Percentiles rank a stretch among this genome's conserved stretches.
Conservation (phyloP, 164 flowering plant genomes). For the Platanus orientalis region DNA sequence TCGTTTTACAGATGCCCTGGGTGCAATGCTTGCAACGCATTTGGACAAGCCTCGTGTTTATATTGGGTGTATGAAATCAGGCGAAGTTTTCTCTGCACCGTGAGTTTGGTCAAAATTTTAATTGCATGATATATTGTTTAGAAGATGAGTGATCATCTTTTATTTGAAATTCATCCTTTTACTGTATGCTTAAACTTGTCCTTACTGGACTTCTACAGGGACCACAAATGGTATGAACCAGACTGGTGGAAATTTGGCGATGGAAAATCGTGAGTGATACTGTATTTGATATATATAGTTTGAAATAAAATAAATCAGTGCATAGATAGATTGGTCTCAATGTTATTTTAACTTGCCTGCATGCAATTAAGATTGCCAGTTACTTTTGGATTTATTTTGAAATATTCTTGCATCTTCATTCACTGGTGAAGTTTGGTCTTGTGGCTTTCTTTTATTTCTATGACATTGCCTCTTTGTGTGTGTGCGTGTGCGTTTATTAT, state of each 20-base stretch:
- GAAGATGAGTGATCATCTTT: neutral
- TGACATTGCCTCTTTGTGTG: too few relatives aligned
- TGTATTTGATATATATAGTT: too few relatives aligned
- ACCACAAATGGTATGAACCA: slow-evolving; percentile 94
- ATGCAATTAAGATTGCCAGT: too few relatives aligned
- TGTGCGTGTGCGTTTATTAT: too few relatives aligned
- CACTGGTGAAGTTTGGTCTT: too few relatives aligned
- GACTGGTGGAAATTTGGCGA: slow-evolving; percentile 99
- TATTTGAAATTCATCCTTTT: neutral
- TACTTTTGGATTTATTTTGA: too few relatives aligned
- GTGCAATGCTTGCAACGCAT: slow-evolving; percentile 58
- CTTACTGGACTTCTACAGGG: slow-evolving; percentile 37
- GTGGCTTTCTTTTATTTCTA: too few relatives aligned
- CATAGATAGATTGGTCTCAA: too few relatives aligned
- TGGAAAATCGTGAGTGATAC: slow-evolving; percentile 72
- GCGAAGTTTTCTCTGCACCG: slow-evolving; percentile 69
- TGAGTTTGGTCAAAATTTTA: slow-evolving; percentile 29
- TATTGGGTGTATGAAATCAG: slow-evolving; percentile 93
- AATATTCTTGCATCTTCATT: too few relatives aligned
- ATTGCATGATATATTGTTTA: neutral
- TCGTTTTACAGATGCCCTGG: slow-evolving; percentile 62
- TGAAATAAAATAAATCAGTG: too few relatives aligned
- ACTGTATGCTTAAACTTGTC: neutral
- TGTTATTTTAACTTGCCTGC: too few relatives aligned
- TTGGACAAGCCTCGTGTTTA: slow-evolving; percentile 81